Conservation (phyloP, 106 monocot species). For the Agapanthus africanus region DNA sequence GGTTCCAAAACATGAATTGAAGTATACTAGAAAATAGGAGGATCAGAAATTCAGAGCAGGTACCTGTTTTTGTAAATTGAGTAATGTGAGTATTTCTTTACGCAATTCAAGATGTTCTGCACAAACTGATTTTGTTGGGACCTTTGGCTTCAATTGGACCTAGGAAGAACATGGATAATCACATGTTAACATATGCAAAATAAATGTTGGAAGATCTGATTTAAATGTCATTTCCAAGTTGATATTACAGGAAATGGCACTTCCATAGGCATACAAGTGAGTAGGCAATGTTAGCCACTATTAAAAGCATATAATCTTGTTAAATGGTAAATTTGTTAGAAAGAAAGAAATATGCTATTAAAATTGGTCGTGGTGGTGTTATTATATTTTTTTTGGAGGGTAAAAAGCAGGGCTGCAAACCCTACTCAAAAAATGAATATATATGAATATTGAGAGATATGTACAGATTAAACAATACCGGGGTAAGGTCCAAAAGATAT, state of each 20-base stretch:
- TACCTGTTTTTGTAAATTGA: slow-evolving; percentile 96
- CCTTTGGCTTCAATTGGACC: slow-evolving; percentile 92
- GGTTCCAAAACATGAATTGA: background rate
- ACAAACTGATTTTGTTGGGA: slow-evolving; percentile 92
- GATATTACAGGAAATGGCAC: slow-evolving; percentile 1
- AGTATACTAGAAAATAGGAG: too few species aligned
- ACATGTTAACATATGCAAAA: background rate
- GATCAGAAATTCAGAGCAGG: background rate
- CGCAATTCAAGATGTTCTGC: slow-evolving; percentile 91
- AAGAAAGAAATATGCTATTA: background rate
- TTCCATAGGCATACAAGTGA: too few species aligned
- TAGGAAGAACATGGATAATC: slow-evolving; percentile 13
- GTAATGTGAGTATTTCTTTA: slow-evolving; percentile 87
- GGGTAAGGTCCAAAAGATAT: too few species aligned
- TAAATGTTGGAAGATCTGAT: background rate
- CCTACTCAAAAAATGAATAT: too few species aligned
- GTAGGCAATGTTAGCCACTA: too few species aligned
- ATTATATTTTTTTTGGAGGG: too few species aligned
- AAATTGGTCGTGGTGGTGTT: too few species aligned
- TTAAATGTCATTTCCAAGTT: background rate
- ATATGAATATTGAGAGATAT: too few species aligned
- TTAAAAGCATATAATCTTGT: too few species aligned
- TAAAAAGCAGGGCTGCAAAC: too few species aligned
- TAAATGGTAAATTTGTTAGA: too few species aligned
- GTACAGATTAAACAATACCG: too few species aligned